Conservation (phyloP, 306 rosid genomes). For the Pterocarpus macrocarpus region DNA sequence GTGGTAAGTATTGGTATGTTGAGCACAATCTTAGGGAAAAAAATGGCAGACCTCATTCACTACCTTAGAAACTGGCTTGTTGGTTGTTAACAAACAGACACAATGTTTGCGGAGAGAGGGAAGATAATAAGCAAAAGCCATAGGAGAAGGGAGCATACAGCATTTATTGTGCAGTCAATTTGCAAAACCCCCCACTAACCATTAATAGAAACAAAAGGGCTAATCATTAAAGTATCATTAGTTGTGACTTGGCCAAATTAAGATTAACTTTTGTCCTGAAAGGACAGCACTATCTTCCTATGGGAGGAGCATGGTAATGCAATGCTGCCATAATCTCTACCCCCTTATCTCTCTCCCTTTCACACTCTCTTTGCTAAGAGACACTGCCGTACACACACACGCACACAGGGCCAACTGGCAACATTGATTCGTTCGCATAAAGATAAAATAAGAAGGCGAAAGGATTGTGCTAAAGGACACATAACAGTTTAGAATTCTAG, state of each 20-base stretch:
- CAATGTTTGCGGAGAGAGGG: not conserved
- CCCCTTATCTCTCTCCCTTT: constrained; percentile 35
- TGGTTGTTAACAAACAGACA: constrained; percentile 46
- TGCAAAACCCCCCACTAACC: constrained; percentile 3
- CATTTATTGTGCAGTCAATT: constrained; percentile 48
- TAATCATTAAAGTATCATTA: constrained; percentile 52
- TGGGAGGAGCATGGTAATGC: constrained; percentile 48
- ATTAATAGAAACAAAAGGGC: constrained; percentile 42
- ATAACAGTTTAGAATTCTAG: constrained; percentile 62
- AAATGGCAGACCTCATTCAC: not conserved
- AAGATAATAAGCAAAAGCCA: constrained; percentile 29
- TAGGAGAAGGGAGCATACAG: constrained; percentile 41
- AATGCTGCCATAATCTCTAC: constrained; percentile 41
- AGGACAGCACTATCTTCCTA: constrained; percentile 51
- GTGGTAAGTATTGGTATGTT: constrained; percentile 10
- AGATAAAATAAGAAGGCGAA: constrained; percentile 64
- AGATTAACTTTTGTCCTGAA: constrained; percentile 51
- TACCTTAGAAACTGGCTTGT: constrained; percentile 19
- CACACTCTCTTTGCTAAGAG: constrained; percentile 41
- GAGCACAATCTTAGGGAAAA: not conserved
- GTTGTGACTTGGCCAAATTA: constrained; percentile 43
- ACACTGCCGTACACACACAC: constrained; percentile 50
- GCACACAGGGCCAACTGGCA: constrained; percentile 85
- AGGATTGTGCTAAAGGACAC: constrained; percentile 67
- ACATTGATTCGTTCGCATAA: constrained; percentile 62